Base-by-base conservation (phyloP, 495 filamentous ascomycete species). In the Penicillium malachiteum region DNA sequence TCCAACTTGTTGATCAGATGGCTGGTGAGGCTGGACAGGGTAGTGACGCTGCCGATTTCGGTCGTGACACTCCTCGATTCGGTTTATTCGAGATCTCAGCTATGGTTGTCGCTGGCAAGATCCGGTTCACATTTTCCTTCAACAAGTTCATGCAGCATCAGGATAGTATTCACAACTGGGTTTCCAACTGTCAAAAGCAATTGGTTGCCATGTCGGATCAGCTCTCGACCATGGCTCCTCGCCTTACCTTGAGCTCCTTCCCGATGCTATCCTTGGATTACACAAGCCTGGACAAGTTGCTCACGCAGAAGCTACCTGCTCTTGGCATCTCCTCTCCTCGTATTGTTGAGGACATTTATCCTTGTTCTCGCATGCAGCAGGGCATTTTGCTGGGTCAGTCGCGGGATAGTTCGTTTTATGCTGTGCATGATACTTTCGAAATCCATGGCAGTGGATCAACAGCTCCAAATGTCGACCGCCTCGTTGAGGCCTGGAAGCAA, bases 311-410 rank as follows among this genome's bases (percentile, higher is more conserved):
- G 47, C 55, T 89, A 0, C 73, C 79, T 0, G 59, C 65, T 6
- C 65, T 86, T 12, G 79, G 79, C 6, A 70, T 88, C 0, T 46
- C 53, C 0, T 71, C 73, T 6, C 26, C 74, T 3, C 66, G 70
- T 6, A 56, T 74, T n/a, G 58, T 84, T 7, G 81, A 90, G 63
- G 81, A 85, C 50, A 78, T 81, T 16, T 89, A 88, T 54, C 85
- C 85, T 4, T 86, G 82, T 52, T 85, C 86, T 7, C 80, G 81
- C 2, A 84, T 87, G 63, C 87, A 91, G 58, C 80, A 87, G 58
- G 86, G 80, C 34, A 81, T 90, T 16, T 61, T 90, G 8, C 78
- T 87, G 35, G 84, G 83, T 48, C 82, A 81, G 10, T 71, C 78
- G 26, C 71, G 82, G 33, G 71, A 83, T 42, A 77, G 76, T 12